phyloP scores from a whole-genome alignment of 108 stramenopile species.

The Mediolabrus comicus region DNA sequence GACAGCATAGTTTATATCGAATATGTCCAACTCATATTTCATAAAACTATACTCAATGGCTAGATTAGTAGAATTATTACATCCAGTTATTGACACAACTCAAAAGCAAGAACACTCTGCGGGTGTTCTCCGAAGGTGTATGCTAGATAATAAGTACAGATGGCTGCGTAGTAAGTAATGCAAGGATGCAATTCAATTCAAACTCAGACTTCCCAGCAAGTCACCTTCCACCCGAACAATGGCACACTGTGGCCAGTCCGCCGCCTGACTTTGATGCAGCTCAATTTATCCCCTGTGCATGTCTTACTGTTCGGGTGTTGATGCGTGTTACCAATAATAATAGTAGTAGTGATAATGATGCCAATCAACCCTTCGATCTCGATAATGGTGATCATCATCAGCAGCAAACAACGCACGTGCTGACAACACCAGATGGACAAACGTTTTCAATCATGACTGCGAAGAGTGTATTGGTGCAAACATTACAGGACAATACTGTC shows the following conservation, averaged over 20 bases:
- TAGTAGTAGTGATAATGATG: not conserved
- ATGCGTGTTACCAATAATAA: conserved; percentile 41
- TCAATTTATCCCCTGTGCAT: conserved; percentile 62
- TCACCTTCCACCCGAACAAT: conserved; percentile 23
- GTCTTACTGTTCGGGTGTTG: conserved; percentile 72
- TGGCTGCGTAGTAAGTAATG: no score
- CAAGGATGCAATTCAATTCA: conserved; percentile 75
- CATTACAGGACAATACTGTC: conserved; percentile 13
- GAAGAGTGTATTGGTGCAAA: conserved; percentile 68
- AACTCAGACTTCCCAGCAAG: conserved; percentile 69
- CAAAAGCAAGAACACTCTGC: no score
- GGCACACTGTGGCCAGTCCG: conserved; percentile 40
- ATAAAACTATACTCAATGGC: no score
- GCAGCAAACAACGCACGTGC: not conserved
- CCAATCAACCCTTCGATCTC: not conserved
- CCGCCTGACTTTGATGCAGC: conserved; percentile 58
- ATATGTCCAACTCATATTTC: no score
- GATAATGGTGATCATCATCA: not conserved
- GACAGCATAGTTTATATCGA: no score
- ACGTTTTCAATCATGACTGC: conserved; percentile 55
- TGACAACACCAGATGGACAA: not conserved
- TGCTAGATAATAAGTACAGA: no score
- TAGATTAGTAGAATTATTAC: no score
- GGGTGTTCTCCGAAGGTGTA: no score
- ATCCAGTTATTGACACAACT: no score